Evolutionary conservation across 805 yeast genomes (phyloP).

Genomic region (Candida pseudofarinosa): DNA sequence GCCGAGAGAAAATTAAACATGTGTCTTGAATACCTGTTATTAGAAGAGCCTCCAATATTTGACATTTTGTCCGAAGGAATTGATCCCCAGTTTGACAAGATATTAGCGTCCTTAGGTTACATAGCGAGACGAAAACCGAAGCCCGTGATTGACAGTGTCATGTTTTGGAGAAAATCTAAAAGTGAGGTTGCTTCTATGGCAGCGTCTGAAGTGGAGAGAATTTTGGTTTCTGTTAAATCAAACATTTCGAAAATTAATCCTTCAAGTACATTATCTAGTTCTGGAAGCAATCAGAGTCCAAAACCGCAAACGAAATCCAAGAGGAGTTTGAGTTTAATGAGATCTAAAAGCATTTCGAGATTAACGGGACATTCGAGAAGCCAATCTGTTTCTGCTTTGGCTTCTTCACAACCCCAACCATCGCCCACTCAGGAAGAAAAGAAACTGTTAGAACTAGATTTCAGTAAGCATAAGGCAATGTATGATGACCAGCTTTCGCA

Average conservation of each 20-base stretch:
- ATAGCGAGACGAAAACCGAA: constrained; percentile 88
- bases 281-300: constrained; percentile 12
- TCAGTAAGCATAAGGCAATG: constrained; percentile 17
- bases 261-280: constrained; percentile 4
- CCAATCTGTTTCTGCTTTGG: constrained; percentile 43
- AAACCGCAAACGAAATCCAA: constrained; percentile 22
- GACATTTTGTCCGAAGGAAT: constrained; percentile 79
- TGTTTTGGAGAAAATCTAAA: constrained; percentile 96
- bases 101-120: constrained; percentile 81
- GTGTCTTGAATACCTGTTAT: constrained; percentile 63
- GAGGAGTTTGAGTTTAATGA: constrained; percentile 37
- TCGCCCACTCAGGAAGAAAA: constrained; percentile 8
- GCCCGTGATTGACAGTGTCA: constrained; percentile 94
- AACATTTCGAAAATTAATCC: constrained; percentile 14
- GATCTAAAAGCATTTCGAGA: constrained; percentile 36
- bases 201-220: constrained; percentile 36
- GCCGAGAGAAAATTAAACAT: constrained; percentile 83
- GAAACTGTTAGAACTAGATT: constrained; percentile 12
- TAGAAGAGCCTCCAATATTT: constrained; percentile 73
- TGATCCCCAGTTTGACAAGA: constrained; percentile 82
- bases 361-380: constrained; percentile 43
- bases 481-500: constrained; percentile 32
- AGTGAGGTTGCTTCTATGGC: constrained; percentile 70
- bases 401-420: constrained; percentile 14
- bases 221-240: constrained; percentile 40